Percentiles rank a stretch among this genome's conserved stretches.
Evolutionary conservation across 495 filamentous ascomycete genomes (phyloP).

Genomic region (Neurospora terricola): DNA sequence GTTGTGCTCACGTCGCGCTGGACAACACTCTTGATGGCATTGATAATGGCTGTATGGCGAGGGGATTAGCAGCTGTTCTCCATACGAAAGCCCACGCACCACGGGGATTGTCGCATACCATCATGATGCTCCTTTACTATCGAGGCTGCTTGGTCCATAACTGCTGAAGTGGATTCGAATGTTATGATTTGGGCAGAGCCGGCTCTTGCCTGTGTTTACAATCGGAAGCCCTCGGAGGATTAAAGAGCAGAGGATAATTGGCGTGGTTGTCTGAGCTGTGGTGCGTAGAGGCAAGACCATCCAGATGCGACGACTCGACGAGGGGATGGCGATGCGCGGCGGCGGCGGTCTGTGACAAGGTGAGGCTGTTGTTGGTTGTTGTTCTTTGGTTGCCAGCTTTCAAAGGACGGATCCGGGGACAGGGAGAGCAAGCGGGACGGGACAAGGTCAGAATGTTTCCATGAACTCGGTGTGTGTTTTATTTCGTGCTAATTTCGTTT

Average conservation of each 20-base stretch:
- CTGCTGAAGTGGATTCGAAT: background rate
- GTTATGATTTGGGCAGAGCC: conserved; percentile 4
- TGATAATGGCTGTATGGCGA: conserved; percentile 28
- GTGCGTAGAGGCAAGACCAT: background rate
- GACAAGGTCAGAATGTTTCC: background rate
- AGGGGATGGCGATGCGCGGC: background rate
- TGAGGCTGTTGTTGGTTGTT: background rate
- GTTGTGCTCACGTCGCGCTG: conserved; percentile 39
- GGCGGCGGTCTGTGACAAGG: background rate
- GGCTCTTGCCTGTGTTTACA: conserved; percentile 2
- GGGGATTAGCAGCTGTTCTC: background rate
- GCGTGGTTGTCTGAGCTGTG: background rate
- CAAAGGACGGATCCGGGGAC: background rate
- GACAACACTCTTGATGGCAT: conserved; percentile 44
- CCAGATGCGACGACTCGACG: background rate
- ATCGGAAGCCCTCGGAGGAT: background rate
- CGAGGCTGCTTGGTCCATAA: conserved; percentile 24
- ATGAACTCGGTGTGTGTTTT: background rate
- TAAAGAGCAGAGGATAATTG: background rate
- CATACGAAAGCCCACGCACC: background rate
- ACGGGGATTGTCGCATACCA: conserved; percentile 10
- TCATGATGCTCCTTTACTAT: conserved; percentile 28
- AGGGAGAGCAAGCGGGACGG: background rate
- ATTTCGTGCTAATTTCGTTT: background rate
- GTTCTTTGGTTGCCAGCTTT: background rate